A percentile compares a stretch with the other conserved stretches of the same genome.
phyloP scores from a whole-genome alignment of 176 grass and related monocot genomes.

The Musa itinerans region DNA sequence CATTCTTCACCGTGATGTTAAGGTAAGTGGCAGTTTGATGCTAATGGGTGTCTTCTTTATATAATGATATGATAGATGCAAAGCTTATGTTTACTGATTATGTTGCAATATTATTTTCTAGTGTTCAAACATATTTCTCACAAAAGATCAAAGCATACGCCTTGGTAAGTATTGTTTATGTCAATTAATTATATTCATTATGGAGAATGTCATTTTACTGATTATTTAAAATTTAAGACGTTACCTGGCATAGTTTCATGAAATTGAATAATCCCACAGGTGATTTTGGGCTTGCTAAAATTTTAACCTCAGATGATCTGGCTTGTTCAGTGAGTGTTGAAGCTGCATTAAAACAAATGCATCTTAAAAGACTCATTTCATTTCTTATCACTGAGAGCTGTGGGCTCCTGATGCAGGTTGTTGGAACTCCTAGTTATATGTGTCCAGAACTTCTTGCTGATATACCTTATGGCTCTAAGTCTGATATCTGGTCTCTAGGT shows the following conservation, averaged over 20 bases:
- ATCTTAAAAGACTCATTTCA: constrained; percentile 8
- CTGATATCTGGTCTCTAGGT: constrained; percentile 97
- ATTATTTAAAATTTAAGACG: background rate
- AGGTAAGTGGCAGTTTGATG: constrained; percentile 30
- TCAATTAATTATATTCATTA: background rate
- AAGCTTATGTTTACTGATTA: constrained; percentile 14
- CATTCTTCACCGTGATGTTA: constrained; percentile 95
- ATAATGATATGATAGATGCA: background rate
- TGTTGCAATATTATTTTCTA: constrained; percentile 34
- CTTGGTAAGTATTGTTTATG: constrained; percentile 41
- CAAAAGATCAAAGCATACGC: constrained; percentile 88
- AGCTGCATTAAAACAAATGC: background rate
- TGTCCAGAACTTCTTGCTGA: constrained; percentile 94
- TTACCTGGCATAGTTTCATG: background rate
- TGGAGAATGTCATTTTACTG: background rate
- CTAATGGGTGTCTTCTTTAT: background rate
- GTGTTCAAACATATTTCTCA: constrained; percentile 97
- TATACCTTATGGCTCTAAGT: constrained; percentile 95
- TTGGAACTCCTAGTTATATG: constrained; percentile 93
- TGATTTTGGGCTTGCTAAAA: constrained; percentile 94
- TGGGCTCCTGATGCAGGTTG: constrained; percentile 43
- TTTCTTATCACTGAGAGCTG: background rate
- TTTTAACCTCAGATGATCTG: constrained; percentile 83
- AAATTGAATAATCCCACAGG: constrained; percentile 37
- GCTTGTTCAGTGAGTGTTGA: constrained; percentile 69